Evolutionary conservation across 164 flowering plant genomes (phyloP).

Genomic region (Vitis vinifera): DNA sequence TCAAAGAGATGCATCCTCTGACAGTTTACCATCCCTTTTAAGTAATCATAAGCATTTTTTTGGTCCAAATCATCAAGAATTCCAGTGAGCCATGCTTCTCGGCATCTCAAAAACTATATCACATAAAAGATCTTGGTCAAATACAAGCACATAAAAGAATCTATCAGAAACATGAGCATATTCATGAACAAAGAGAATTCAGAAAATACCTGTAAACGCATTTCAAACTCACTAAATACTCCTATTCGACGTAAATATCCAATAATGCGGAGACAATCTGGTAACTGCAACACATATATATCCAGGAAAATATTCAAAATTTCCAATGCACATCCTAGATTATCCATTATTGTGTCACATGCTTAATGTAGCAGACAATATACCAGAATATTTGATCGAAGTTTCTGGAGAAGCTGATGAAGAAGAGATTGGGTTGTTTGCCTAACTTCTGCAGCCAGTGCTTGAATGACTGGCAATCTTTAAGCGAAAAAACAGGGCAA

Average conservation of each 20-base stretch:
- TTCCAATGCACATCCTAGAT: neutral
- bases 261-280: conserved; percentile 93
- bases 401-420: conserved; percentile 95
- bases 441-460: conserved; percentile 85
- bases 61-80: conserved; percentile 96
- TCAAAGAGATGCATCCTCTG: conserved; percentile 93
- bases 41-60: conserved; percentile 84
- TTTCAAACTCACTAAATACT: conserved; percentile 90
- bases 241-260: conserved; percentile 98
- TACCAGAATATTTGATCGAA: conserved; percentile 95
- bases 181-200: neutral
- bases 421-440: conserved; percentile 94
- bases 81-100: conserved; percentile 95
- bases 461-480: conserved; percentile 89
- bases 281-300: conserved; percentile 53
- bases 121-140: conserved; percentile 11
- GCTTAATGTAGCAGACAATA: neutral
- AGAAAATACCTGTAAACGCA: conserved; percentile 80
- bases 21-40: conserved; percentile 89
- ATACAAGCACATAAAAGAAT: neutral
- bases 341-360: neutral
- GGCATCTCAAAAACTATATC: conserved; percentile 86
- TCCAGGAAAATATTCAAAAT: neutral
- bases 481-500: conserved; percentile 2
- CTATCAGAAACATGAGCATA: neutral